These are phyloP conservation scores for Xylaria sp. DNA, from an alignment of 2,329 filamentous ascomycete genomes.

Conservation along the genomic window DNA sequence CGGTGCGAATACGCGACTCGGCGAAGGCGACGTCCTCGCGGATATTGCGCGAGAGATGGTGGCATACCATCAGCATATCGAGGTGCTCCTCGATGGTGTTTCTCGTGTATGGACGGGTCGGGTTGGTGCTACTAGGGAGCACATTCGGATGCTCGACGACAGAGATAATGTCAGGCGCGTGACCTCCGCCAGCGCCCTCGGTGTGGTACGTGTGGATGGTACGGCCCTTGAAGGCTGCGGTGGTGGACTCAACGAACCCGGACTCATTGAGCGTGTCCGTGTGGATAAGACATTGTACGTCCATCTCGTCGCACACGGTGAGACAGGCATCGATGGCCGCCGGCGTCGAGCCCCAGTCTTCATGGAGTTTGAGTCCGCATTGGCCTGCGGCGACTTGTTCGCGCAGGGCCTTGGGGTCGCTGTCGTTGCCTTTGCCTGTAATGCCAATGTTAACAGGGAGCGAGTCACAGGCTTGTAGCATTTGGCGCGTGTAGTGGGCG, in stretches of 20 bases:
- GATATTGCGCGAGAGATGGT: constrained; percentile 87
- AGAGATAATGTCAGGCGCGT: constrained; percentile 92
- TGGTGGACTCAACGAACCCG: constrained; percentile 91
- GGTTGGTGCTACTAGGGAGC: constrained; percentile 85
- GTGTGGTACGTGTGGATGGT: constrained; percentile 97
- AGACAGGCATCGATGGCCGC: constrained; percentile 87
- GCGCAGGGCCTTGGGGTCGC: constrained; percentile 60
- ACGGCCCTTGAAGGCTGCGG: constrained; percentile 76
- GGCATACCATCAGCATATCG: constrained; percentile 98
- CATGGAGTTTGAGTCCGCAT: constrained; percentile 87
- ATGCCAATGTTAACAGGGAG: constrained; percentile 85
- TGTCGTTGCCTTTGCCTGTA: constrained; percentile 91
- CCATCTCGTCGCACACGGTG: constrained; percentile 78
- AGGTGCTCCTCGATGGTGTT: constrained; percentile 96
- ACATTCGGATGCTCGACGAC: constrained; percentile 88
- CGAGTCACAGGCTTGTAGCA: constrained; percentile 80
- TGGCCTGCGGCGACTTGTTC: constrained; percentile 81
- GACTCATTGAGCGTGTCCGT: constrained; percentile 96
- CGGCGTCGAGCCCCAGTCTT: constrained; percentile 92
- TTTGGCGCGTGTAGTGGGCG: constrained; percentile 73
- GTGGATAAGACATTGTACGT: constrained; percentile 90
- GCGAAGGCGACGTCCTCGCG: constrained; percentile 95
- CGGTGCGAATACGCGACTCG: constrained; percentile 86
- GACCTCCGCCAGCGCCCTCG: constrained; percentile 88
- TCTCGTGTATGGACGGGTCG: constrained; percentile 80